Conservation (phyloP, 2,329 filamentous ascomycete genomes). For the Cordyceps javanica region DNA sequence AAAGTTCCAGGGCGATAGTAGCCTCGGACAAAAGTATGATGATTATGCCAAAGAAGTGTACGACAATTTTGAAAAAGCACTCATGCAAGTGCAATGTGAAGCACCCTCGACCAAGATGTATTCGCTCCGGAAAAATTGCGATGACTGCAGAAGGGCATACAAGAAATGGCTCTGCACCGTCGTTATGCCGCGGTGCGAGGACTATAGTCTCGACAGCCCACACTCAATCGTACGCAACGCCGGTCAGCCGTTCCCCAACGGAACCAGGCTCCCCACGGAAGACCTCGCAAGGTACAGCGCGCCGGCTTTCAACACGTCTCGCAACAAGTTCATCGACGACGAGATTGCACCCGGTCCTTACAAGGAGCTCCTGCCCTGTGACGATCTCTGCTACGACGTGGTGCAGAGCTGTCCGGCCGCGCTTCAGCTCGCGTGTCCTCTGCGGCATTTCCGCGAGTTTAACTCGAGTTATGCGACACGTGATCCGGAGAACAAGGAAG, state of each 20-base stretch:
- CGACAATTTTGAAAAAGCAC: constrained; percentile 69
- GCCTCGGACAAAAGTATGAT: constrained; percentile 72
- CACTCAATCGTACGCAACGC: constrained; percentile 58
- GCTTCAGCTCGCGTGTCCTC: constrained; percentile 72
- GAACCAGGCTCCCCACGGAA: constrained; percentile 42
- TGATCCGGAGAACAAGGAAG: constrained; percentile 16
- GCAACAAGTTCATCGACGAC: constrained; percentile 67
- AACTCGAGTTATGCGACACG: constrained; percentile 30
- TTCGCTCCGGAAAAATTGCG: constrained; percentile 71
- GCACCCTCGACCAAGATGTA: constrained; percentile 67
- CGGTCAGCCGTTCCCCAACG: constrained; percentile 63
- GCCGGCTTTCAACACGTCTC: constrained; percentile 40
- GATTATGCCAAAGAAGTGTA: constrained; percentile 63
- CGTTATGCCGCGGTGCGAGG: constrained; percentile 84
- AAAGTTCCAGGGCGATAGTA: constrained; percentile 49
- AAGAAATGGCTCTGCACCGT: constrained; percentile 94
- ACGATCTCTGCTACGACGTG: constrained; percentile 79
- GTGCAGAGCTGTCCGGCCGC: constrained; percentile 77
- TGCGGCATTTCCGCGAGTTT: constrained; percentile 26
- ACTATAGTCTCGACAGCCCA: constrained; percentile 55
- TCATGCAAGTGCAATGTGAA: constrained; percentile 83
- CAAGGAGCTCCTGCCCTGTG: constrained; percentile 85
- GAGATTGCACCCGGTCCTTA: constrained; percentile 78
- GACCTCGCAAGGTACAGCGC: constrained; percentile 16
- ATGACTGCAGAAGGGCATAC: constrained; percentile 73